Evolutionary conservation across 2,329 filamentous ascomycete genomes (phyloP), one percentile per base, ranked within the genome.

Genomic region (Phyllosticta citribraziliensis): DNA sequence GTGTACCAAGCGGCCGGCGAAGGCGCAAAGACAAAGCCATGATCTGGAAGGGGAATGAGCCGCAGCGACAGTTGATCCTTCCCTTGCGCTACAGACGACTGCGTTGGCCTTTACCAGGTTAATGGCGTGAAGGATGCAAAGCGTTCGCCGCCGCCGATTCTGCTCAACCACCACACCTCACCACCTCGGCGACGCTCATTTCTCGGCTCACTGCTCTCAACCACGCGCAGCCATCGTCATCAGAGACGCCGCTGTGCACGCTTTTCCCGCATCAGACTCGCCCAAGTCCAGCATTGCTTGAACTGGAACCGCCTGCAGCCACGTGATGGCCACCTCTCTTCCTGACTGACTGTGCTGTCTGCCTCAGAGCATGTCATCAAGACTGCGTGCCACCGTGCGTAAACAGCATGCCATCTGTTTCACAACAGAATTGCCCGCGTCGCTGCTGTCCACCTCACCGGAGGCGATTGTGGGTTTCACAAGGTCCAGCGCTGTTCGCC

Each of bases 1-100:
- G 58, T 53, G 58, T 56, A 53, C 58, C 54, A 54, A 22, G 50
- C 54, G 19, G 47, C 54, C 47, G 50, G 55, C 33, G 20, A 33
- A 55, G 14, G 58, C 52, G 52, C 52, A 27, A 52, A n/a, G 11
- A 61, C 8, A 54, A 35, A 20, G 53, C 33, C 35, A 56, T 35
- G 47, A 30, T 19, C 53, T 54, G 24, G 47, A 61, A 24, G 40
- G 52, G 52, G 33, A 12, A 40, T 40, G 33, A 12, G 33, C 33
- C 33, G 33, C 33, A 40, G 33, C 33, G 33, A 17, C 33, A 40
- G 10, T 40, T 40, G 33, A 40, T 40, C 33, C 33, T 40, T 40
- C 33, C 33, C 33, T 17, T 40, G 33, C 33, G 33, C 33, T 40
- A 12, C 10, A 17, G 11, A 40, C 33, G 33, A 40, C 33, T 14